phyloP scores from a whole-genome alignment of 306 rosid genomes.

The Prosopis cineraria region DNA sequence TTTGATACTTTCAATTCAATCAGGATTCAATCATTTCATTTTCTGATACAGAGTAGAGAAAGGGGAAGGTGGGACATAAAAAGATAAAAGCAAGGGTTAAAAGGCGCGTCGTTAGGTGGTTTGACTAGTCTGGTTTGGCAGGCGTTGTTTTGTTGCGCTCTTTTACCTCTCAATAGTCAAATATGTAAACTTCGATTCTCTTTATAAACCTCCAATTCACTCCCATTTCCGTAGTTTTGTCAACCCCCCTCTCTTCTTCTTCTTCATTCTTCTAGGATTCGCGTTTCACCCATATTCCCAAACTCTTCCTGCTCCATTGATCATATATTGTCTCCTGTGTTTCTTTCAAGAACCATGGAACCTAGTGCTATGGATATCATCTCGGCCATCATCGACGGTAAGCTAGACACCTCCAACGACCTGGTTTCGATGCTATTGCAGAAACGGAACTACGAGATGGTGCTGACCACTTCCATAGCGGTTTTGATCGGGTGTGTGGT shows the following conservation, averaged over 20 bases:
- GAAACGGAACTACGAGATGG: conserved; percentile 66
- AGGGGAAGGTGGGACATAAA: background rate
- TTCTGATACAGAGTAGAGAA: background rate
- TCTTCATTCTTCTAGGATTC: background rate
- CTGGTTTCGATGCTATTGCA: conserved; percentile 57
- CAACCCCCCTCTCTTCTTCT: background rate
- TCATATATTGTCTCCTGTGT: background rate
- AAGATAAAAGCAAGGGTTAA: conserved; percentile 33
- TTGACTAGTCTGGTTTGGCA: conserved; percentile 74
- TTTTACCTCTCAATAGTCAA: conserved; percentile 33
- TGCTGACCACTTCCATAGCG: conserved; percentile 83
- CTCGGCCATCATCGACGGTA: conserved; percentile 79
- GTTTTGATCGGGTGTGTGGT: conserved; percentile 84
- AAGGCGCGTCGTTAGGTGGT: conserved; percentile 50
- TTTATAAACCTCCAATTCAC: background rate
- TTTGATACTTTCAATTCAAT: background rate
- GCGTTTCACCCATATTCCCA: background rate
- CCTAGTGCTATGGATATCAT: conserved; percentile 73
- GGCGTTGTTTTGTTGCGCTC: conserved; percentile 46
- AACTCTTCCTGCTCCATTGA: background rate
- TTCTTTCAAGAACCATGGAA: conserved; percentile 44
- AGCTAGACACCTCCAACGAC: conserved; percentile 63
- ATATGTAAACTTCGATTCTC: conserved; percentile 21
- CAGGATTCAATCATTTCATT: background rate
- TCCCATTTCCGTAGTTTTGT: background rate